Evolutionary conservation across 441 rosid species (phyloP), one percentile per base, ranked within the genome.

Genomic region (Populus hybrid): DNA sequence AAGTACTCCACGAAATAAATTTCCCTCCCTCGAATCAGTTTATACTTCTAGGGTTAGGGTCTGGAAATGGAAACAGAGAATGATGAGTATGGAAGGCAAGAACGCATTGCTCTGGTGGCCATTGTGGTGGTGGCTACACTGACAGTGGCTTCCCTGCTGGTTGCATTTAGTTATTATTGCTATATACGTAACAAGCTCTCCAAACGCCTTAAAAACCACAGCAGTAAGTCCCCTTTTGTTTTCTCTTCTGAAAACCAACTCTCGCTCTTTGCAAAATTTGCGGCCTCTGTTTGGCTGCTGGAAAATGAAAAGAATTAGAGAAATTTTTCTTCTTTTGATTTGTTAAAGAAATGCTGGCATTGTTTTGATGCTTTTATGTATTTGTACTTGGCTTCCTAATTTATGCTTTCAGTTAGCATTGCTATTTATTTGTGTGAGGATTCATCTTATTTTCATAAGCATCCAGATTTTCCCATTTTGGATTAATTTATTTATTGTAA

Each of bases 101-200:
- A 88, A 79, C 93, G 91, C 46, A 70, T 76, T 23, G 94, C 89
- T 18, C 85, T 93, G 68, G 92, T 88, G 61, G 87, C 82, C 74
- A 89, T 95, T 76, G 91, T 95, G 66, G 94, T 92, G 73, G 84
- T 88, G 23, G 93, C 97, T 77, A 89, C 97, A 18, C 79, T 95
- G 36, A 88, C 96, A 35, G 65, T 93, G 14, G 85, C 91, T 65
- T 91, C 96, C 30, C 77, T 95, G 77, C 86, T 95, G 32, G 92
- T 92, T 19, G 98, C 96, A 23, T 90, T 92, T 84, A 90, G 98
- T 84, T 95, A 95, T 83, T 95, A 93, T 79, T 92, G 98, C 93
- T 95, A 95, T 71, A 87, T 95, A 14, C 90, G 95, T 32, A 89
- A 85, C 89, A 95, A 88, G 86, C 90, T 92, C 78, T 90, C 97